Percentiles rank a stretch among this genome's conserved stretches.
These are phyloP conservation scores for Aspergillus brunneoviolaceus DNA, from an alignment of 2,329 filamentous ascomycete species.

Conservation along the genomic window DNA sequence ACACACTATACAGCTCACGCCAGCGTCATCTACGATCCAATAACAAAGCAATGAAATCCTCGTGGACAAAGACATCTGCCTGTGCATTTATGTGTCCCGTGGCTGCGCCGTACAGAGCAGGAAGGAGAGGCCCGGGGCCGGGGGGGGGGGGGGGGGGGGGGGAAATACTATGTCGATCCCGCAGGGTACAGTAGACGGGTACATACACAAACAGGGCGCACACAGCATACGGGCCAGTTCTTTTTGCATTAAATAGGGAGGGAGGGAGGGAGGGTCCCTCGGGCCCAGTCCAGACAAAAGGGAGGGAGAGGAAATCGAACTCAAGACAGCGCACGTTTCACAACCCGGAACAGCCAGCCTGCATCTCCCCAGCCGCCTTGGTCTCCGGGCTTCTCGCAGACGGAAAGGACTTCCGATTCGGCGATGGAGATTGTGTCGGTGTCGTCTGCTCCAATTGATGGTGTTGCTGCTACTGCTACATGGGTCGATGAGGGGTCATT, in stretches of 20 bases:
- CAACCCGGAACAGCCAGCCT: slow-evolving; percentile 57
- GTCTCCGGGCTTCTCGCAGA: slow-evolving; percentile 37
- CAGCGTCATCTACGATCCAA: too few species aligned
- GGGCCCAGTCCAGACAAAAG: too few species aligned
- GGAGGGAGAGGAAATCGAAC: background rate
- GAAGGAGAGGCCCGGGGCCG: too few species aligned
- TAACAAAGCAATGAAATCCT: too few species aligned
- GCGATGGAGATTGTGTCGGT: slow-evolving; percentile 15
- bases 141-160: too few species aligned
- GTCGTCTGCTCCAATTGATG: background rate
- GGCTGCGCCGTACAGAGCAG: too few species aligned
- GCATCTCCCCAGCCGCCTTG: slow-evolving; percentile 59
- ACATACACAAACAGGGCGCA: background rate
- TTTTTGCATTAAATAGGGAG: background rate
- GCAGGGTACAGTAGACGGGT: too few species aligned
- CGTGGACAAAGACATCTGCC: too few species aligned
- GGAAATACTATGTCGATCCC: too few species aligned
- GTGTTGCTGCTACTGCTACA: background rate
- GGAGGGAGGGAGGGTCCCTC: too few species aligned
- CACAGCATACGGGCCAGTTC: background rate
- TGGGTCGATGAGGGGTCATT: background rate
- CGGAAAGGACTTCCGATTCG: slow-evolving; percentile 28
- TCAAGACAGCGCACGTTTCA: slow-evolving; percentile 36
- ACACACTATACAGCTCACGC: too few species aligned
- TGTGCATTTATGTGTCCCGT: too few species aligned